These are phyloP conservation scores for Fomitopsis palustris DNA, from an alignment of 1,284 basidiomycete species.

Conservation along the genomic window DNA sequence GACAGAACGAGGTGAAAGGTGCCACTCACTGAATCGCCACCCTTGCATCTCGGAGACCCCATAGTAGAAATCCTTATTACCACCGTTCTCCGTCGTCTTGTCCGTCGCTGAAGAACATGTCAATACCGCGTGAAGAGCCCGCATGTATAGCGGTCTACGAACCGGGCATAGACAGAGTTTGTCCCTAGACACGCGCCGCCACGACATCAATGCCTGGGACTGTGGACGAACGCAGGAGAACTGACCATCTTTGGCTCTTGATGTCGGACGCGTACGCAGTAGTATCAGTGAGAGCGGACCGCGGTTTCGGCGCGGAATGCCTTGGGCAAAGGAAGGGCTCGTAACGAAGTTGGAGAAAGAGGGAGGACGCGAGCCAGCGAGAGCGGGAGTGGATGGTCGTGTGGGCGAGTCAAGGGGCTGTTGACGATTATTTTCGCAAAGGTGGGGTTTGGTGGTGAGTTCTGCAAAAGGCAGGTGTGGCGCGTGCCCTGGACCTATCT, in stretches of 20 bases:
- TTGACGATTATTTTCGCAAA: constrained; percentile 24
- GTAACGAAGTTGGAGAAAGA: background rate
- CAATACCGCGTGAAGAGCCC: background rate
- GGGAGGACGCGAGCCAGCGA: background rate
- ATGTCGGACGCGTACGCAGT: background rate
- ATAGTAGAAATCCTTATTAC: constrained; percentile 78
- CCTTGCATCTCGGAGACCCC: constrained; percentile 98
- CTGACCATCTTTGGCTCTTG: constrained; percentile 15
- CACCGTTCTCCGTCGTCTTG: constrained; percentile 81
- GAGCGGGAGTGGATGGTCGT: constrained; percentile 16
- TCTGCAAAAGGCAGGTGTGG: constrained; percentile 16
- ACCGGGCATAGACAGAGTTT: constrained; percentile 73
- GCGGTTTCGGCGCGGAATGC: background rate
- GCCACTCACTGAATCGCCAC: constrained; percentile 90
- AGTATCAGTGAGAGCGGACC: background rate
- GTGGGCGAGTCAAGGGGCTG: constrained; percentile 23
- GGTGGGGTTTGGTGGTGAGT: constrained; percentile 20
- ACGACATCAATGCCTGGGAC: background rate
- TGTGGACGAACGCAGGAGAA: background rate
- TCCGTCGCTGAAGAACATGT: constrained; percentile 57
- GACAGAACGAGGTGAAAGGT: constrained; percentile 48
- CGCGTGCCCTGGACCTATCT: background rate
- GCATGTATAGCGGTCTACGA: constrained; percentile 19
- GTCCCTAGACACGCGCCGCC: constrained; percentile 46
- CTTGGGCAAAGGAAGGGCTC: background rate